phyloP scores from a whole-genome alignment of 352 stramenopile genomes.

The Plasmopara muralis region DNA sequence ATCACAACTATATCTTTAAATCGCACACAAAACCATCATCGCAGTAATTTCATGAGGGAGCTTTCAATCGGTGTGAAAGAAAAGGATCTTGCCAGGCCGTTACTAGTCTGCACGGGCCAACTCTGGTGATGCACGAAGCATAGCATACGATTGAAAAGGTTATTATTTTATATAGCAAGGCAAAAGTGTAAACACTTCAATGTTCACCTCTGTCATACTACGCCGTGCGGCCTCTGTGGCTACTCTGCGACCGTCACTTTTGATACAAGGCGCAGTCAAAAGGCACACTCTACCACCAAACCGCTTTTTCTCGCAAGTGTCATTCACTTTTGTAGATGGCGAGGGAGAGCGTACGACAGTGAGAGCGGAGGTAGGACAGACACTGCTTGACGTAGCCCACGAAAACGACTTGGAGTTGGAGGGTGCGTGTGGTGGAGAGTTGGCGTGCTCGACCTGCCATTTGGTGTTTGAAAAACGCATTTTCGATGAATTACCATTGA shows the following conservation, averaged over 20 bases:
- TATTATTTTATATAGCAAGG: too few relatives aligned
- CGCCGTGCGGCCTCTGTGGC: constrained; percentile 8
- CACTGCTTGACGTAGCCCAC: constrained; percentile 87
- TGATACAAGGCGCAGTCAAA: background rate
- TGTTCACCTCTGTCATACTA: constrained; percentile 9
- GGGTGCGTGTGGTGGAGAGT: constrained; percentile 88
- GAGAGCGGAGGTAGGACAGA: constrained; percentile 62
- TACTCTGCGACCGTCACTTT: constrained; percentile 4
- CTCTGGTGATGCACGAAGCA: too few relatives aligned
- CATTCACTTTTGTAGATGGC: constrained; percentile 75
- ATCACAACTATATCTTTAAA: too few relatives aligned
- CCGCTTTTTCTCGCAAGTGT: constrained; percentile 39
- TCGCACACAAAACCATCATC: too few relatives aligned
- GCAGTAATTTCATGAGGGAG: too few relatives aligned
- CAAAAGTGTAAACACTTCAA: background rate
- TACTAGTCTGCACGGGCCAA: too few relatives aligned
- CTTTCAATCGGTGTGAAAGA: too few relatives aligned
- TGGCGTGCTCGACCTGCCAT: constrained; percentile 93
- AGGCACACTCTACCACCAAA: too few relatives aligned
- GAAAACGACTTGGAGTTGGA: constrained; percentile 93
- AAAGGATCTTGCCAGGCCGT: too few relatives aligned
- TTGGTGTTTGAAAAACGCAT: constrained; percentile 87
- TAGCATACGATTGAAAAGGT: too few relatives aligned
- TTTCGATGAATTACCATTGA: constrained; percentile 81
- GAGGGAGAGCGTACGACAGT: constrained; percentile 72